Evolutionary conservation across 2,329 filamentous ascomycete genomes (phyloP), one percentile per base, ranked within the genome.

Genomic region (Aspergillus puulaauensis): DNA sequence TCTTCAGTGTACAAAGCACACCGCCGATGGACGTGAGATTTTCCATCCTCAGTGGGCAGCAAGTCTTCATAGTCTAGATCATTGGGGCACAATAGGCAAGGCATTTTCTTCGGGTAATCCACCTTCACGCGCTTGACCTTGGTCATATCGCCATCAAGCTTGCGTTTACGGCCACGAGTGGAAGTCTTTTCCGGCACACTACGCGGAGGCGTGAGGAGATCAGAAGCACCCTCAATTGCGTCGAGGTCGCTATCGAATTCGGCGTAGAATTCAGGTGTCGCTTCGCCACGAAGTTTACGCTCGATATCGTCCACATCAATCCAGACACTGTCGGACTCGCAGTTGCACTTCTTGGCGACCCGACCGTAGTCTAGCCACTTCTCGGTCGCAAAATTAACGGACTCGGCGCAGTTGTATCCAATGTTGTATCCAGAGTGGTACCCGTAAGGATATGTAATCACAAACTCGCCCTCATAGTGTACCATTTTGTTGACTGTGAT

Each of bases 351-450:
- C 77, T 97, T 96, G 15, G 95, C 95, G 65, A 96, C 92, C 67
- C 92, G 91, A 21, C 93, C 95, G 80, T 95, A 97, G 51, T 96
- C 89, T 46, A 99, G 79, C 95, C 95, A 99, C 31, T 91, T 89
- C 65, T 97, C 93, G 8, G 96, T 87, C 5, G 93, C 95, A 74
- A 99, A 99, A 72, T 99, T 99, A 77, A 99, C 95, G 7, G 95
- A 96, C 73, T 99, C 95, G 27, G 95, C 95, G 75, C 95, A 99
- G 73, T 99, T 99, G 79, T 99, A 99, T 15, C 96, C 95, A 39
- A 99, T 80, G 67, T 99, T 99, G 75, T 96, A 99, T 4, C 95
- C 95, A 5, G 95, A 99, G 71, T 99, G 95, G 72, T 99, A 99
- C 21, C 95, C 95, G 68, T 98, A 99, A 0, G 95, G 95, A 71